These are phyloP conservation scores for Colletotrichum salicis DNA, from an alignment of 2,329 filamentous ascomycete genomes.

Conservation along the genomic window DNA sequence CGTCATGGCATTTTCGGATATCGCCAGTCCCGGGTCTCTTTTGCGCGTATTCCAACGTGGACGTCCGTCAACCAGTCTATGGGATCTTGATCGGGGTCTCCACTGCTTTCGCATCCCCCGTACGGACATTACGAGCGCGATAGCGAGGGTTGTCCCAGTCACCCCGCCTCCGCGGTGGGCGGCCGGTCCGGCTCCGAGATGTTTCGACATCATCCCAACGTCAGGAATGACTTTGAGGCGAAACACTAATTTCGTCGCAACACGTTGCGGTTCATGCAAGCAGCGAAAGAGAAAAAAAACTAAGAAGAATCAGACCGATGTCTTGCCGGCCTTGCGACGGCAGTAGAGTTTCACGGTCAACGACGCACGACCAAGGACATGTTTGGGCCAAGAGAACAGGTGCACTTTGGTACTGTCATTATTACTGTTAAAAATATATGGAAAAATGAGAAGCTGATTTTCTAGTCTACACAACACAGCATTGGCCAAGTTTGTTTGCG, in stretches of 20 bases:
- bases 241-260: slow-evolving; percentile 31
- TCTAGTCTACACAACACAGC: slow-evolving; percentile 16
- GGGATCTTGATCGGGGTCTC: neutral
- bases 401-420: slow-evolving; percentile 29
- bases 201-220: slow-evolving; percentile 11
- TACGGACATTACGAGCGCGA: neutral
- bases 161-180: neutral
- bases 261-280: slow-evolving; percentile 13
- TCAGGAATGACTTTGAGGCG: neutral
- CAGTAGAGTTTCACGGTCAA: slow-evolving; percentile 1
- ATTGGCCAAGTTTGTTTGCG: slow-evolving; percentile 1
- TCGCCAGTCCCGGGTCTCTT: neutral
- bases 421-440: slow-evolving; percentile 28
- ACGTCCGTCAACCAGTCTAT: slow-evolving; percentile 3
- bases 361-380: neutral
- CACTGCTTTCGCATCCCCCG: neutral
- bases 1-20: slow-evolving; percentile 12
- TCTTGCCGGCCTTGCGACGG: slow-evolving; percentile 18
- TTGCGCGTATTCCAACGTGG: neutral
- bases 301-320: neutral
- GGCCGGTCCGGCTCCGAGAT: neutral
- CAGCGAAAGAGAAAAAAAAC: neutral
- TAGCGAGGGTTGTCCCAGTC: neutral
- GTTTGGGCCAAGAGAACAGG: neutral
- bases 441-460: slow-evolving; percentile 25